These are phyloP conservation scores for Blastobotrys parvus DNA, from an alignment of 805 yeast genomes.

Conservation along the genomic window DNA sequence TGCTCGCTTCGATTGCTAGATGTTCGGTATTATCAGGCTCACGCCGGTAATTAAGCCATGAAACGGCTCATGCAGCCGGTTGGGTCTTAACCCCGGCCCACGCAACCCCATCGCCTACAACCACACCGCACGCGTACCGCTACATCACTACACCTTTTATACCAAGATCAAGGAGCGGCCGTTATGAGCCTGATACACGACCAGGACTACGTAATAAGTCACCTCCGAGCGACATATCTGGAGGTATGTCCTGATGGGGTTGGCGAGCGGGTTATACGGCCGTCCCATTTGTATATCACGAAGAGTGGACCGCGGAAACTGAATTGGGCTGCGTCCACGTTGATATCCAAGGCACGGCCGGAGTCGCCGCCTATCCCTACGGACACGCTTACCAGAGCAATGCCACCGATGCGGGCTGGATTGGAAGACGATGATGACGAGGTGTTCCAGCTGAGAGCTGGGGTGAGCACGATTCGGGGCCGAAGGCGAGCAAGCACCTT, in stretches of 20 bases:
- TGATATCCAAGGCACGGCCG: constrained; percentile 15
- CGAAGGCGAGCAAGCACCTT: constrained; percentile 8
- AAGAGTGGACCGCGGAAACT: constrained; percentile 18
- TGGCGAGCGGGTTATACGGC: constrained; percentile 21
- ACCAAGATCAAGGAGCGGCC: too few species aligned
- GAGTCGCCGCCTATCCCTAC: constrained; percentile 23
- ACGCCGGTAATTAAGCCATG: too few species aligned
- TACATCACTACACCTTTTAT: too few species aligned
- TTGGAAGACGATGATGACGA: background rate
- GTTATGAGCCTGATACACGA: too few species aligned
- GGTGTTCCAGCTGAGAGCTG: constrained; percentile 3
- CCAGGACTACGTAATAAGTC: constrained; percentile 25
- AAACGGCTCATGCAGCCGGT: too few species aligned
- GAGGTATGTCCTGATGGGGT: constrained; percentile 22
- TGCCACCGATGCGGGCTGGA: background rate
- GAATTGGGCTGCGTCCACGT: constrained; percentile 19
- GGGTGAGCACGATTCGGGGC: constrained; percentile 3
- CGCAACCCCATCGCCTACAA: too few species aligned
- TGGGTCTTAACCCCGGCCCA: too few species aligned
- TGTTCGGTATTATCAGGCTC: too few species aligned
- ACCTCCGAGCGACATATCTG: constrained; percentile 24
- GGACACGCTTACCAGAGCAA: constrained; percentile 3
- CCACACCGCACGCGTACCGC: too few species aligned
- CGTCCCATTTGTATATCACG: constrained; percentile 20
- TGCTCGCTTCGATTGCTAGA: too few species aligned